phyloP scores from a whole-genome alignment of 2,329 filamentous ascomycete genomes.

The Capronia epimyces region DNA sequence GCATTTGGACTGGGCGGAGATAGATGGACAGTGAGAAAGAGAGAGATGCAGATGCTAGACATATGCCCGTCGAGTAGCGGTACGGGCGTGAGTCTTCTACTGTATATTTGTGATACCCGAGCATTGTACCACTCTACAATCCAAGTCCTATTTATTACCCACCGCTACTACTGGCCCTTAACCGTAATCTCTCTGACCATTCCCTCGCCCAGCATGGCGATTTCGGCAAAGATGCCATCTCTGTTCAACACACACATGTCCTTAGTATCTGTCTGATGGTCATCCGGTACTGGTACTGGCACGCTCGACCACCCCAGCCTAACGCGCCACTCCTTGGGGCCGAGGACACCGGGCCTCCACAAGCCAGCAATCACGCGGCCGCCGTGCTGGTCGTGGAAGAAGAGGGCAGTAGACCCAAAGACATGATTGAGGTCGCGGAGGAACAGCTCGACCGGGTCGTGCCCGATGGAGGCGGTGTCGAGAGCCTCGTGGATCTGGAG shows the following conservation, averaged over 20 bases:
- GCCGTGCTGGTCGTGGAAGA: constrained; percentile 64
- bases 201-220: constrained; percentile 52
- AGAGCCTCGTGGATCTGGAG: constrained; percentile 52
- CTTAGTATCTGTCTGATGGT: constrained; percentile 36
- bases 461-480: constrained; percentile 45
- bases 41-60: no score
- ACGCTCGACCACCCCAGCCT: constrained; percentile 64
- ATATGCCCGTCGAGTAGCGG: no score
- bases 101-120: no score
- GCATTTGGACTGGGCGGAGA: no score
- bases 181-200: constrained; percentile 24
- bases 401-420: constrained; percentile 66
- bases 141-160: no score
- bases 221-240: constrained; percentile 64
- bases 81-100: no score
- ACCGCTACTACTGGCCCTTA: constrained; percentile 7
- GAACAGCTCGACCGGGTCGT: constrained; percentile 59
- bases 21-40: no score
- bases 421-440: constrained; percentile 60
- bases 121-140: no score
- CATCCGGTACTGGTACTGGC: constrained; percentile 40
- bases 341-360: constrained; percentile 55
- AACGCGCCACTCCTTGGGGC: constrained; percentile 60
- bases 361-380: constrained; percentile 54
- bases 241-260: constrained; percentile 60